phyloP scores from a whole-genome alignment of 768 basidiomycete species.

The Hemileccinum impolitum region DNA sequence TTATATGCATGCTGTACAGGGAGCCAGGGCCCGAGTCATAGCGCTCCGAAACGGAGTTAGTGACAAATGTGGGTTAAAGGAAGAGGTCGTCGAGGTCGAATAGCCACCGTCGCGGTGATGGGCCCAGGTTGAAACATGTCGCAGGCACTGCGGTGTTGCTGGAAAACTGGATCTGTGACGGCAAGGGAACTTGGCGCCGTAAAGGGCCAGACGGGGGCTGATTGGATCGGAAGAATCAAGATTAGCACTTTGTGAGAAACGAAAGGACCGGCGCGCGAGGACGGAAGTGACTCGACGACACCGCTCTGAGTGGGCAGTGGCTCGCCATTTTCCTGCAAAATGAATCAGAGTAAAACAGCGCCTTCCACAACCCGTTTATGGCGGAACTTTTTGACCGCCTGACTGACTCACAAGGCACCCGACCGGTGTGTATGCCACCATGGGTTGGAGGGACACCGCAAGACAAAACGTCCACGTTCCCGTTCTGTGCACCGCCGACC shows the following conservation, averaged over 20 bases:
- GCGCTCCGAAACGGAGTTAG: conserved; percentile 29
- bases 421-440: too few relatives aligned
- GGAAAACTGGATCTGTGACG: conserved; percentile 29
- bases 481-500: conserved; percentile 8
- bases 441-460: background rate
- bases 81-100: conserved; percentile 28
- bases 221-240: conserved; percentile 17
- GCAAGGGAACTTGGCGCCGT: conserved; percentile 23
- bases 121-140: conserved; percentile 34
- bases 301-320: conserved; percentile 21
- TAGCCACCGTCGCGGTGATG: conserved; percentile 35
- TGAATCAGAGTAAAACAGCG: conserved; percentile 24
- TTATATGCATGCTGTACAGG: conserved; percentile 33
- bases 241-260: conserved; percentile 23
- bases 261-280: conserved; percentile 20
- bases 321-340: conserved; percentile 24
- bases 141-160: conserved; percentile 31
- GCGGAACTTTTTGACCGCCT: conserved; percentile 17
- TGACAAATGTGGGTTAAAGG: conserved; percentile 26
- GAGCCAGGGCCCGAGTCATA: conserved; percentile 14
- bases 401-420: background rate
- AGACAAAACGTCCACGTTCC: background rate
- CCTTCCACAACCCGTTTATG: conserved; percentile 15
- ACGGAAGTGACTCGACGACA: conserved; percentile 15
- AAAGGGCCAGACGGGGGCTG: conserved; percentile 16